phyloP scores from a whole-genome alignment of 2,329 filamentous ascomycete genomes.

The Periconia sp. region DNA sequence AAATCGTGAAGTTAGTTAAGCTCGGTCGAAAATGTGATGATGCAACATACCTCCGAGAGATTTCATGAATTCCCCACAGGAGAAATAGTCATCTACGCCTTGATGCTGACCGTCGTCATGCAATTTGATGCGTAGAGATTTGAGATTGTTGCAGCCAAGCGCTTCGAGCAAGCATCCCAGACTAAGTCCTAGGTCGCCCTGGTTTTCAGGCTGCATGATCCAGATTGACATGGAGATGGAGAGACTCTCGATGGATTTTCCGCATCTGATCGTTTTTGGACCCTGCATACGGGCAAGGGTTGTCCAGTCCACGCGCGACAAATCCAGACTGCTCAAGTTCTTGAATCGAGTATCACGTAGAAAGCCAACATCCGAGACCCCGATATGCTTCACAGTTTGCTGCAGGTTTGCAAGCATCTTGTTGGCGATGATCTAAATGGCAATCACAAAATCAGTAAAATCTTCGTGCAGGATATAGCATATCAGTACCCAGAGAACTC shows the following conservation, averaged over 20 bases:
- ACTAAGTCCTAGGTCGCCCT: slow-evolving; percentile 12
- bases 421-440: slow-evolving; percentile 3
- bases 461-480: no score
- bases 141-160: slow-evolving; percentile 15
- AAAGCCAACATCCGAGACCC: slow-evolving; percentile 16
- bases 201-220: slow-evolving; percentile 21
- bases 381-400: slow-evolving; percentile 12
- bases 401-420: slow-evolving; percentile 6
- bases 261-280: slow-evolving; percentile 20
- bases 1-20: no score
- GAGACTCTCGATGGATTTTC: slow-evolving; percentile 15
- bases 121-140: slow-evolving; percentile 16
- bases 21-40: background rate
- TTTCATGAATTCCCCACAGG: background rate
- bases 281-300: slow-evolving; percentile 23
- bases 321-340: slow-evolving; percentile 15
- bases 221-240: slow-evolving; percentile 16
- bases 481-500: no score
- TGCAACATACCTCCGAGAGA: background rate
- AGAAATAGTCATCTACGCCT: slow-evolving; percentile 8
- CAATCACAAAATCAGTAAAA: no score
- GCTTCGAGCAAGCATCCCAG: slow-evolving; percentile 22
- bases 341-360: slow-evolving; percentile 16
- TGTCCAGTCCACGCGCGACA: slow-evolving; percentile 17
- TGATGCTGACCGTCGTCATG: slow-evolving; percentile 12